phyloP scores from a whole-genome alignment of 306 rosid genomes.

The Carpinus viminea region DNA sequence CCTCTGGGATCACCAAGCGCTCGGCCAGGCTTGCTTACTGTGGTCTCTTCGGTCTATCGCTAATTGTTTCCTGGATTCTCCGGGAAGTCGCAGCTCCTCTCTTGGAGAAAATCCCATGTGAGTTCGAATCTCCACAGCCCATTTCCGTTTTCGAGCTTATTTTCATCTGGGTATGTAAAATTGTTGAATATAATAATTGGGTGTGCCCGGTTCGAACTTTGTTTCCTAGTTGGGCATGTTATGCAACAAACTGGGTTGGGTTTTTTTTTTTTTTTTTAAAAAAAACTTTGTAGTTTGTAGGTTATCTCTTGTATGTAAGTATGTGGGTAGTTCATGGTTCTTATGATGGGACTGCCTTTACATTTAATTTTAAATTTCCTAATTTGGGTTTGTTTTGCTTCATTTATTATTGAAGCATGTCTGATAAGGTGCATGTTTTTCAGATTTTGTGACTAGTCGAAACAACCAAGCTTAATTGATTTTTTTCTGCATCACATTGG shows the following conservation, averaged over 20 bases:
- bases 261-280: background rate
- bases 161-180: conserved; percentile 27
- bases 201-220: background rate
- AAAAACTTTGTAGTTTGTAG: background rate
- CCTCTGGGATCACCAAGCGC: conserved; percentile 75
- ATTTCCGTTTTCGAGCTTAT: conserved; percentile 10
- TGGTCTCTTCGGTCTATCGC: conserved; percentile 77
- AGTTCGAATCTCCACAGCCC: conserved; percentile 22
- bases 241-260: background rate
- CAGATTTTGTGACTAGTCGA: background rate
- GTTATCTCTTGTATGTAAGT: background rate
- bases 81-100: conserved; percentile 89
- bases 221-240: background rate
- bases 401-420: background rate
- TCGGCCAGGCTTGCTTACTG: conserved; percentile 94
- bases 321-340: background rate
- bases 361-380: background rate
- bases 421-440: background rate
- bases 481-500: background rate
- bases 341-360: background rate
- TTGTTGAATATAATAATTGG: conserved; percentile 7
- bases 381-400: conserved; percentile 8
- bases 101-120: conserved; percentile 83
- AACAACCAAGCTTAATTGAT: conserved; percentile 19
- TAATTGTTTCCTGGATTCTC: conserved; percentile 79